Conservation (phyloP, 441 rosid species). For the Raphanus hybrid region DNA sequence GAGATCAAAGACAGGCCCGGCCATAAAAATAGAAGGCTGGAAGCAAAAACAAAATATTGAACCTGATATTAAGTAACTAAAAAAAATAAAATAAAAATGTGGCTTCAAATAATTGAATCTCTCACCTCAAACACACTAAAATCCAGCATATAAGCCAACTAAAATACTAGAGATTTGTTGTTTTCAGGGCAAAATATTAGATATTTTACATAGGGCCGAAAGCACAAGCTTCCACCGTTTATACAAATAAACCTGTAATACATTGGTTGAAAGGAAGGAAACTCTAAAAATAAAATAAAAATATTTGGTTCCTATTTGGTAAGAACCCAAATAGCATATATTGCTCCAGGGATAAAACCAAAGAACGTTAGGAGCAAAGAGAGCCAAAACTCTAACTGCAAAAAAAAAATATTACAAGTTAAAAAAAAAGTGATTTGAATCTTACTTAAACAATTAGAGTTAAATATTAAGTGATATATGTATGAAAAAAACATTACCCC, state of each 20-base stretch:
- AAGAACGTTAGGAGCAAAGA: conserved; percentile 38
- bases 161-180: too few species aligned
- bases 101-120: too few species aligned
- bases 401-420: not conserved
- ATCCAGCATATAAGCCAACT: too few species aligned
- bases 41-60: too few species aligned
- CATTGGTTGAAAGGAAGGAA: not conserved
- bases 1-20: not conserved
- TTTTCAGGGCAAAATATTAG: too few species aligned
- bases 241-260: not conserved
- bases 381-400: conserved; percentile 41
- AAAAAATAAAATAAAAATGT: too few species aligned
- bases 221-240: too few species aligned
- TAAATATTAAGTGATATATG: conserved; percentile 2
- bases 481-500: conserved; percentile 42
- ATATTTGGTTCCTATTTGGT: conserved; percentile 29
- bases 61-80: not conserved
- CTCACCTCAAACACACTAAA: too few species aligned
- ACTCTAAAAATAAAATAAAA: too few species aligned
- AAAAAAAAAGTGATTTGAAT: not conserved
- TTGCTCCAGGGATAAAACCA: conserved; percentile 33
- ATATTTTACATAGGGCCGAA: too few species aligned
- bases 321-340: conserved; percentile 41
- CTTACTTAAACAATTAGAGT: not conserved
- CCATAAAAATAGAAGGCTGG: too few species aligned